Evolutionary conservation across 331 rosid genomes (phyloP).

Genomic region (Rhamnella rubrinervis): DNA sequence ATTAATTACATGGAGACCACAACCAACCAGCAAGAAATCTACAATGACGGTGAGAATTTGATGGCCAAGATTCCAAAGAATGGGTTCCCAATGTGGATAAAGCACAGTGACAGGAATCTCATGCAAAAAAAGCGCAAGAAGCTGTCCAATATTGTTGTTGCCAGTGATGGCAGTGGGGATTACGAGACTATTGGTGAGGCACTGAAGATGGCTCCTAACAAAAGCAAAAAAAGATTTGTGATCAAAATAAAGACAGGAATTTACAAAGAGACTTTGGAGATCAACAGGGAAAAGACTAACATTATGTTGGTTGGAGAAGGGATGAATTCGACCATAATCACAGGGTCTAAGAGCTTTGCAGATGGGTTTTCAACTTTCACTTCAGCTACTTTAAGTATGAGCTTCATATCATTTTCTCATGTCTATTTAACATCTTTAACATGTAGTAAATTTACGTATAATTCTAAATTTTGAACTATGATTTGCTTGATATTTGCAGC

Average conservation of each 20-base stretch:
- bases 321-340: constrained; percentile 7
- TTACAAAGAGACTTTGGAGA: constrained; percentile 20
- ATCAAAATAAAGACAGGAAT: constrained; percentile 3
- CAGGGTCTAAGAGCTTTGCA: neutral
- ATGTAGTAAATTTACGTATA: neutral
- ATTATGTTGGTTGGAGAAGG: constrained; percentile 28
- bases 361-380: constrained; percentile 16
- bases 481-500: neutral
- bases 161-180: constrained; percentile 20
- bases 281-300: constrained; percentile 6
- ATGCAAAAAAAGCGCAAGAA: neutral
- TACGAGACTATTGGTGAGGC: constrained; percentile 12
- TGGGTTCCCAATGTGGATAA: constrained; percentile 17
- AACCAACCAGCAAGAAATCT: neutral
- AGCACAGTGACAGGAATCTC: neutral
- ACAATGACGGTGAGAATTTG: neutral
- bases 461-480: too few relatives aligned
- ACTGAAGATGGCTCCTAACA: constrained; percentile 5
- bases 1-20: neutral
- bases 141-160: constrained; percentile 5
- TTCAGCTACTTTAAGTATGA: constrained; percentile 22
- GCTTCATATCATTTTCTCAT: neutral
- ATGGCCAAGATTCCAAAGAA: constrained; percentile 2
- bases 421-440: neutral
- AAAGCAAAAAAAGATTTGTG: constrained; percentile 4